Base-by-base conservation (phyloP, 495 filamentous ascomycete genomes). In the Neurospora africana region DNA sequence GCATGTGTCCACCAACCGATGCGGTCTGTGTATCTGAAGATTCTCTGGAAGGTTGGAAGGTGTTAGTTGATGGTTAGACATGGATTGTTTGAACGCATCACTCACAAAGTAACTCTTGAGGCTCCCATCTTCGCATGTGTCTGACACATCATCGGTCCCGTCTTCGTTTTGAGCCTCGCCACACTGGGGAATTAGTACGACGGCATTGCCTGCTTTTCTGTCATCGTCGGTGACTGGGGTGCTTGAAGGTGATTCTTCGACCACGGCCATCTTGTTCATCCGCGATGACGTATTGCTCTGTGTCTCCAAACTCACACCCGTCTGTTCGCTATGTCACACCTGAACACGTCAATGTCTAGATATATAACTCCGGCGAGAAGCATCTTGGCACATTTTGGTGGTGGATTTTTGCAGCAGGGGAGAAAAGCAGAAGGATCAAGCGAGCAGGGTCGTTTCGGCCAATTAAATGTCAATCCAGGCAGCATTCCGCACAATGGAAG, bases 11-110 rank as follows among this genome's bases (percentile, higher is more conserved):
- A 40, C 75, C 75, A 77, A 19, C 72, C 74, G 4, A 44, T 5
- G 2, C 68, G 38, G 13, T 77, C 72, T 33, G 39, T 71, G 35
- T 77, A 77, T 15, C 23, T 40, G 37, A 77, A 77, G 9, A 77
- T 71, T 23, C 75, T 72, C 75, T 75, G 65, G 19, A 41, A 53
- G 27, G 53, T 30, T 27, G 27, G 33, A 61, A 19, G 11, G 41
- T 21, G 41, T 44, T 41, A 8, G 33, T 19, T 47, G 11, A 6
- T 37, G 5, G 40, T 27, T 9, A n/a, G 19, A 33, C 69, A 40
- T 69, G 41, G 19, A 21, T 44, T 27, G 53, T 4, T 19, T 33
- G 53, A 27, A 65, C 30, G 27, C 30, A 10, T 35, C 27, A 65
- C 53, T 65, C 53, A 65, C 53, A 33, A 33, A 65, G 15, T 65